phyloP scores from a whole-genome alignment of 768 basidiomycete genomes.

The Russula sp. region DNA sequence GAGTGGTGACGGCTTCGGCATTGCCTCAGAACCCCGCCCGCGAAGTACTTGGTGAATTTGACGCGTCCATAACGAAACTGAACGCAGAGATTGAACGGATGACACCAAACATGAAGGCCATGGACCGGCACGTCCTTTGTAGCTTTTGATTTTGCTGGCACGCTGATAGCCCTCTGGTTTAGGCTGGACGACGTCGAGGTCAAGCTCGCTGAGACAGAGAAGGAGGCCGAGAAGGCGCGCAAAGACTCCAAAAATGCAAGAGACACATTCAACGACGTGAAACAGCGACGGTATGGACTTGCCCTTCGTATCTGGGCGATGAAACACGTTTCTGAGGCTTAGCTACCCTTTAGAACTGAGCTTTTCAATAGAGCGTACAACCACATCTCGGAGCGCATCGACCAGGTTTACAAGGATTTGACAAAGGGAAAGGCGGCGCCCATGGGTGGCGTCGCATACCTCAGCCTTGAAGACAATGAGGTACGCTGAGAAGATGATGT shows the following conservation, averaged over 20 bases:
- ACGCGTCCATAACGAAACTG: constrained; percentile 62
- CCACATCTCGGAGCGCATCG: constrained; percentile 92
- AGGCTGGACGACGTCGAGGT: constrained; percentile 80
- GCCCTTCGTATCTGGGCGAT: background rate
- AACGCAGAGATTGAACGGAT: constrained; percentile 81
- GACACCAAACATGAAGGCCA: constrained; percentile 96
- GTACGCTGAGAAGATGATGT: constrained; percentile 36
- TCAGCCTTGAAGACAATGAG: constrained; percentile 93
- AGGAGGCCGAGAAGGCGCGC: constrained; percentile 86
- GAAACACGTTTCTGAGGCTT: background rate
- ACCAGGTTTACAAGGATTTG: constrained; percentile 94
- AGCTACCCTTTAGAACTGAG: constrained; percentile 44
- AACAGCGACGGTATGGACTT: constrained; percentile 57
- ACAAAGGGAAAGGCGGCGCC: constrained; percentile 93
- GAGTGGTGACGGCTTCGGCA: background rate
- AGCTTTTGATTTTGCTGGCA: background rate
- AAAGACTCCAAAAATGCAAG: constrained; percentile 86
- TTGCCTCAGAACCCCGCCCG: constrained; percentile 46
- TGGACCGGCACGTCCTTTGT: constrained; percentile 58
- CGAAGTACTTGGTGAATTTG: constrained; percentile 63
- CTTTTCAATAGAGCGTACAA: constrained; percentile 94
- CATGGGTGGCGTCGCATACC: constrained; percentile 94
- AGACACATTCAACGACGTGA: constrained; percentile 86
- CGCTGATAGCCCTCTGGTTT: background rate
- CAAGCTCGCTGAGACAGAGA: constrained; percentile 82